These are phyloP conservation scores for Amylocarpus encephaloides DNA, from an alignment of 2,329 filamentous ascomycete genomes.

Conservation along the genomic window DNA sequence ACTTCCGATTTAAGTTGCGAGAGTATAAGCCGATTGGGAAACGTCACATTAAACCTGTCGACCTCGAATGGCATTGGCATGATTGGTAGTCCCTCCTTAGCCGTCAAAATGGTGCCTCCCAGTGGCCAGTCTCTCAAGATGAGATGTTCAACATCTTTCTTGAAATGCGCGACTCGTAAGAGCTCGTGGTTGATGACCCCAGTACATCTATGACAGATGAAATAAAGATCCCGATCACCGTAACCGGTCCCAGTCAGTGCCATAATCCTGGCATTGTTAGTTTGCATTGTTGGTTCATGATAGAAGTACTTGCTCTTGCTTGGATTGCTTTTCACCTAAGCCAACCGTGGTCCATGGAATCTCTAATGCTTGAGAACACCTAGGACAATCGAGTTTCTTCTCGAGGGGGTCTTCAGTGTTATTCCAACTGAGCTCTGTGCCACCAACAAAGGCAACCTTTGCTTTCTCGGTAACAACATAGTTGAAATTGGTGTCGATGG, in stretches of 20 bases:
- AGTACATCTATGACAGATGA: slow-evolving; percentile 46
- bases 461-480: slow-evolving; percentile 44
- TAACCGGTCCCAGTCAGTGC: slow-evolving; percentile 47
- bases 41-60: slow-evolving; percentile 34
- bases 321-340: slow-evolving; percentile 32
- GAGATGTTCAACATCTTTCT: slow-evolving; percentile 46
- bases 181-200: slow-evolving; percentile 47
- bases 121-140: slow-evolving; percentile 46
- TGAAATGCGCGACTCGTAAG: slow-evolving; percentile 57
- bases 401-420: slow-evolving; percentile 45
- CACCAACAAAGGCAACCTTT: slow-evolving; percentile 40
- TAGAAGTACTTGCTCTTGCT: slow-evolving; percentile 26
- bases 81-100: slow-evolving; percentile 44
- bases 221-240: slow-evolving; percentile 49
- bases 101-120: slow-evolving; percentile 60
- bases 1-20: slow-evolving; percentile 39
- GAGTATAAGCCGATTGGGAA: slow-evolving; percentile 54
- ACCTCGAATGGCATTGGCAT: slow-evolving; percentile 21
- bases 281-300: neutral
- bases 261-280: slow-evolving; percentile 15
- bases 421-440: slow-evolving; percentile 51
- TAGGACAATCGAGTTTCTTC: slow-evolving; percentile 50
- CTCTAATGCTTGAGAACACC: slow-evolving; percentile 38
- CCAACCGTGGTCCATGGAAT: slow-evolving; percentile 57
- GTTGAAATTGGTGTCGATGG: slow-evolving; percentile 53